Conservation (phyloP, 257 asterid species). For the Forsythia viridissima region DNA sequence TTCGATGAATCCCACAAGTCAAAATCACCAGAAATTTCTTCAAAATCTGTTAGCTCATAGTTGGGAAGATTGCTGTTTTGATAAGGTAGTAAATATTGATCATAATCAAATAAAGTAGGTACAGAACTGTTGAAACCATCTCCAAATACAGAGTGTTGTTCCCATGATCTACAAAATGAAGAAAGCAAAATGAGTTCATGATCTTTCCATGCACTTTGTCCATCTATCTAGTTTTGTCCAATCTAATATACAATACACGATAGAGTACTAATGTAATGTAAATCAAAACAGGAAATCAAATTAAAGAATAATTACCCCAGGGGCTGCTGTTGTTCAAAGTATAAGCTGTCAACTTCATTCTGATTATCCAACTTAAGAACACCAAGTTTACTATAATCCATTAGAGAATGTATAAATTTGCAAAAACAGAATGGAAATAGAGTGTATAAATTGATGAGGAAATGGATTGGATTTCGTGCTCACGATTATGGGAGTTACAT, state of each 20-base stretch:
- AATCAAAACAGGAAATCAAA: neutral
- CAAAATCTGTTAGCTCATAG: slow-evolving; percentile 41
- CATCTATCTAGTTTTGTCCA: neutral
- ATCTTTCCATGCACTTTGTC: no score
- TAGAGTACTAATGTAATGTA: no score
- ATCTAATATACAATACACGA: neutral
- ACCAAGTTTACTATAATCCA: slow-evolving; percentile 31
- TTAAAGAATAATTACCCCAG: slow-evolving; percentile 30
- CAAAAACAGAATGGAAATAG: neutral
- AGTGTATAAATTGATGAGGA: slow-evolving; percentile 28
- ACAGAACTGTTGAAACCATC: slow-evolving; percentile 33
- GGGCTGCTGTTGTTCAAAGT: slow-evolving; percentile 36
- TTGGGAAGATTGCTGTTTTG: slow-evolving; percentile 11
- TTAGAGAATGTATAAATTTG: neutral
- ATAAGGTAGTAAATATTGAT: slow-evolving; percentile 25
- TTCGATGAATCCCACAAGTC: slow-evolving; percentile 40
- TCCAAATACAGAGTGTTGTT: slow-evolving; percentile 24
- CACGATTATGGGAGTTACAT: slow-evolving; percentile 74
- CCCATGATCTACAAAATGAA: slow-evolving; percentile 46
- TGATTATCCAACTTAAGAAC: slow-evolving; percentile 29
- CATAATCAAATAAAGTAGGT: slow-evolving; percentile 19
- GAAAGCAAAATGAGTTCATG: neutral
- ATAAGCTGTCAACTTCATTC: slow-evolving; percentile 32
- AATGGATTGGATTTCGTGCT: slow-evolving; percentile 56
- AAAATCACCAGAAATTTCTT: slow-evolving; percentile 42